Conservation (phyloP, 2,329 filamentous ascomycete species). For the Ophiostoma montium region DNA sequence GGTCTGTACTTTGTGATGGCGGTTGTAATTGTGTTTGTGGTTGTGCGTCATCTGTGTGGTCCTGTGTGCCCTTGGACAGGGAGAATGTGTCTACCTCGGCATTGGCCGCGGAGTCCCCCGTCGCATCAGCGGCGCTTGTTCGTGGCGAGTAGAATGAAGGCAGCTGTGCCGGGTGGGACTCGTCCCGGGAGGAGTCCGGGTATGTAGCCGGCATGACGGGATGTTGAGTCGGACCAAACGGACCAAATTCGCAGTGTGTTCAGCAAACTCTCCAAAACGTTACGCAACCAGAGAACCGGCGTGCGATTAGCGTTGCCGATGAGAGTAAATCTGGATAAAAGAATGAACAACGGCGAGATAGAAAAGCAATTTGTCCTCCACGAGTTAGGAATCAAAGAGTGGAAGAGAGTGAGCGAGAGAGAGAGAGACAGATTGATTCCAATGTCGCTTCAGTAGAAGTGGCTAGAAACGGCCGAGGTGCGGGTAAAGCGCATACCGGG, state of each 20-base stretch:
- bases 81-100: slow-evolving; percentile 10
- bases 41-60: not conserved
- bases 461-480: not conserved
- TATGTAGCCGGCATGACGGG: slow-evolving; percentile 2
- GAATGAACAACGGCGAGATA: not conserved
- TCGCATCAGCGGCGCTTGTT: slow-evolving; percentile 8
- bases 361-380: not conserved
- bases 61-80: not conserved
- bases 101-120: slow-evolving; percentile 2
- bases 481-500: too few relatives aligned
- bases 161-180: not conserved
- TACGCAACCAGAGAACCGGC: too few relatives aligned
- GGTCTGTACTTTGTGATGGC: not conserved
- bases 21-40: not conserved
- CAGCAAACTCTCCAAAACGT: too few relatives aligned
- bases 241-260: too few relatives aligned
- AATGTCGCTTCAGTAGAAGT: not conserved
- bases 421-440: not conserved
- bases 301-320: too few relatives aligned
- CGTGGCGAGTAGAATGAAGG: slow-evolving; percentile 13
- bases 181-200: not conserved
- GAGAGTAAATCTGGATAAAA: not conserved
- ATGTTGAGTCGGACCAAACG: not conserved
- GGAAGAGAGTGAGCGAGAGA: not conserved
- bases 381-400: not conserved